Evolutionary conservation across 768 basidiomycete genomes (phyloP).

Genomic region (Russula foetens): DNA sequence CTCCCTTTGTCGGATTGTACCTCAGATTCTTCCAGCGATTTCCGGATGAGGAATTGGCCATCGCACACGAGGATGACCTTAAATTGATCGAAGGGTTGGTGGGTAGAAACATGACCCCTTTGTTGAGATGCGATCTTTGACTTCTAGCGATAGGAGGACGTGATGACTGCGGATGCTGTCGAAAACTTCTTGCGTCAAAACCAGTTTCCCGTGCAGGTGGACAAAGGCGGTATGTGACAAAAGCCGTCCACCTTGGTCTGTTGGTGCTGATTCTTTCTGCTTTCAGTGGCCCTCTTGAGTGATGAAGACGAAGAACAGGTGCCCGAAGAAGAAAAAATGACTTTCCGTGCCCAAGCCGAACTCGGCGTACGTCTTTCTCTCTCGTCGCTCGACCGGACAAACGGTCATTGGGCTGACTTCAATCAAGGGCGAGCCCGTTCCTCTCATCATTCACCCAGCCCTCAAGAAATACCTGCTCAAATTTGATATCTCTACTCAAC

Average conservation of each 20-base stretch:
- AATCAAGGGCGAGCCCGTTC: slow-evolving; percentile 8
- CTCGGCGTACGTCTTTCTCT: background rate
- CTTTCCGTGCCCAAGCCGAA: slow-evolving; percentile 4
- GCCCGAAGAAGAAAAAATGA: slow-evolving; percentile 1
- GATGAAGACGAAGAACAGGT: slow-evolving; percentile 11
- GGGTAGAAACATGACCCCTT: background rate
- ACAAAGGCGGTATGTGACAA: slow-evolving; percentile 9
- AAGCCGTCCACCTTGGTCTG: background rate
- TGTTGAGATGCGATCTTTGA: background rate
- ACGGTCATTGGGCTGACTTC: background rate
- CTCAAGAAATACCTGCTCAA: slow-evolving; percentile 14
- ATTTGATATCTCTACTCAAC: slow-evolving; percentile 1
- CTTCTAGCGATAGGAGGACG: slow-evolving; percentile 4
- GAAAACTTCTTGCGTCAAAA: slow-evolving; percentile 15
- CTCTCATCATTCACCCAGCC: slow-evolving; percentile 10
- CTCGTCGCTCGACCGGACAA: background rate
- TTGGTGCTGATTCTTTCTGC: background rate
- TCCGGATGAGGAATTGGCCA: slow-evolving; percentile 12
- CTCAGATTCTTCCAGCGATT: background rate
- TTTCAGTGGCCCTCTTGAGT: slow-evolving; percentile 1
- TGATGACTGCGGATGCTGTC: slow-evolving; percentile 12
- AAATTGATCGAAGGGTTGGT: slow-evolving; percentile 10
- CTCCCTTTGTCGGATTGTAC: background rate
- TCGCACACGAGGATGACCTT: slow-evolving; percentile 18
- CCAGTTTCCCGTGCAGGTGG: slow-evolving; percentile 1